These are phyloP conservation scores for Tetrahymena thermophila DNA, from an alignment of 73 alveolate species.

Conservation along the genomic window DNA sequence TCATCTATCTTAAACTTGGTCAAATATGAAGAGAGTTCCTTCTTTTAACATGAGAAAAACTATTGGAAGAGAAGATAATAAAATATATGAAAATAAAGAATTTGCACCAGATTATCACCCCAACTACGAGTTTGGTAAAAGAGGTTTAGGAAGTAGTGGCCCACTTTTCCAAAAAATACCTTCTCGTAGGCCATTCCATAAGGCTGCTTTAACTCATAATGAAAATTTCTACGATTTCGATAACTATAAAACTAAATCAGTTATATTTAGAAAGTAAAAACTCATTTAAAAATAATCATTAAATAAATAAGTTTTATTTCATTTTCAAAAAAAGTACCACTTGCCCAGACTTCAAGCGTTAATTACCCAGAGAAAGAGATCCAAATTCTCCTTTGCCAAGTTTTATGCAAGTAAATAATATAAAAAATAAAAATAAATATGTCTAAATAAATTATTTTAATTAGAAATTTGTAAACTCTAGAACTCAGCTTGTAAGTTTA, in stretches of 20 bases:
- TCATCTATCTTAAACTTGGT: conserved; percentile 2
- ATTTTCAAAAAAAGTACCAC: conserved; percentile 4
- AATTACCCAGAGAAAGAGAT: conserved; percentile 18
- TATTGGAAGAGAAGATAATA: conserved; percentile 29
- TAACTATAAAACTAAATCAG: neutral
- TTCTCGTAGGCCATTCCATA: conserved; percentile 8
- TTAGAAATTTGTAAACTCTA: conserved; percentile 6
- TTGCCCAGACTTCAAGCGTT: conserved; percentile 20
- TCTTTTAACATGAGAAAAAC: conserved; percentile 3
- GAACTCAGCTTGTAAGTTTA: conserved; percentile 14
- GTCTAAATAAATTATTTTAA: neutral
- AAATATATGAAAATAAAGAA: conserved; percentile 18
- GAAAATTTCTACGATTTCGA: conserved; percentile 28
- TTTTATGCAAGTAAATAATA: conserved; percentile 21
- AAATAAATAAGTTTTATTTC: neutral
- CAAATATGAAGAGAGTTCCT: conserved; percentile 29
- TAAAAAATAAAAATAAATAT: neutral
- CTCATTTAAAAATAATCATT: neutral
- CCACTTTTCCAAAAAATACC: conserved; percentile 7
- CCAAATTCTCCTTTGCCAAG: conserved; percentile 16
- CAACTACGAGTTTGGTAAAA: conserved; percentile 33
- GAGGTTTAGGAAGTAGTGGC: conserved; percentile 16
- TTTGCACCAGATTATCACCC: conserved; percentile 49
- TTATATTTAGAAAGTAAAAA: neutral
- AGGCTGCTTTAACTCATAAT: neutral